These are phyloP conservation scores for Podaxis rugospora DNA, from an alignment of 768 basidiomycete genomes.

Conservation along the genomic window DNA sequence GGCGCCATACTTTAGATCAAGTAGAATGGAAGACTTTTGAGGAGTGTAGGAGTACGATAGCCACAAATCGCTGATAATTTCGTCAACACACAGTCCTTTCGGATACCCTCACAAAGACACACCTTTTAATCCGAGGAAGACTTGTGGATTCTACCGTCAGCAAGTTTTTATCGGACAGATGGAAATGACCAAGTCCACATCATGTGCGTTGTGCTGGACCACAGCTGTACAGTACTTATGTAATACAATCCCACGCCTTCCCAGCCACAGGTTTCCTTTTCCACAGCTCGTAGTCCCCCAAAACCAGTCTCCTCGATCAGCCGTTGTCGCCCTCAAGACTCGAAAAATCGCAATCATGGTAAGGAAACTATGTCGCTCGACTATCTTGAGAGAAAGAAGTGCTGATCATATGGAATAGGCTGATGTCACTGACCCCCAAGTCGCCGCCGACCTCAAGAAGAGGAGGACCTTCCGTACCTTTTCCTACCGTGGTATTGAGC, in stretches of 20 bases:
- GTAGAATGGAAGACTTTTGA: conserved; percentile 21
- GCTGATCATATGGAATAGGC: conserved; percentile 42
- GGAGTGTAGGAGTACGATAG: conserved; percentile 52
- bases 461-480: conserved; percentile 98
- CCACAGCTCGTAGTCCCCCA: conserved; percentile 20
- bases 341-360: conserved; percentile 35
- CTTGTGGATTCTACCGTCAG: conserved; percentile 82
- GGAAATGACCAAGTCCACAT: conserved; percentile 12
- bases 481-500: conserved; percentile 96
- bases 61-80: conserved; percentile 81
- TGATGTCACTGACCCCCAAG: conserved; percentile 88
- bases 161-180: conserved; percentile 24
- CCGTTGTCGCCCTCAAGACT: conserved; percentile 21
- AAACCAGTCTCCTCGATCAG: conserved; percentile 13
- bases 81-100: conserved; percentile 2
- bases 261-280: conserved; percentile 38
- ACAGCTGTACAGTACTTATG: conserved; percentile 62
- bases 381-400: conserved; percentile 1
- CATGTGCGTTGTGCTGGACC: conserved; percentile 12
- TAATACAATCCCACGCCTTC: conserved; percentile 18
- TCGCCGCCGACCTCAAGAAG: conserved; percentile 98
- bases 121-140: conserved; percentile 94
- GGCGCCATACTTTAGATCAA: conserved; percentile 38
- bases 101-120: conserved; percentile 13
- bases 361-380: conserved; percentile 15